A percentile compares a stretch with the other conserved stretches of the same genome.
Evolutionary conservation across 768 basidiomycete genomes (phyloP).

Genomic region (Dacryopinax spathularia): DNA sequence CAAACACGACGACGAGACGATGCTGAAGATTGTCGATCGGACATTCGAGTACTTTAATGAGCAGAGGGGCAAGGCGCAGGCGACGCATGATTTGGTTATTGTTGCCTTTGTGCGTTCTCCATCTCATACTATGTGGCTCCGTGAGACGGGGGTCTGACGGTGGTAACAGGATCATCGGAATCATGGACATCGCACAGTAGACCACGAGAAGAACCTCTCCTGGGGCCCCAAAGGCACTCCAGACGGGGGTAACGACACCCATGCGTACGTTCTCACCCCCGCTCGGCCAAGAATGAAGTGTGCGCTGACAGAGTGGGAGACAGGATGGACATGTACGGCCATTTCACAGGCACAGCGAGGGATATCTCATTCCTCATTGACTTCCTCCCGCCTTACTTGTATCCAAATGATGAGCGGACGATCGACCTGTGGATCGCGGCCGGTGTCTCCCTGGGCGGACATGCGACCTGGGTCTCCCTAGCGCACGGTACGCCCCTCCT

Average conservation of each 20-base stretch:
- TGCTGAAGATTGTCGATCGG: slow-evolving; percentile 12
- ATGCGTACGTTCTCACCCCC: slow-evolving; percentile 26
- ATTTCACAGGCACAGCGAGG: slow-evolving; percentile 42
- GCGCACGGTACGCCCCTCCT: slow-evolving; percentile 28
- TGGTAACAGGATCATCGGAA: slow-evolving; percentile 37
- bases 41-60: not conserved
- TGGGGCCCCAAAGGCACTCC: slow-evolving; percentile 23
- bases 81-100: slow-evolving; percentile 29
- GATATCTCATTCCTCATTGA: slow-evolving; percentile 76
- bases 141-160: not conserved
- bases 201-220: slow-evolving; percentile 26
- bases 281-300: not conserved
- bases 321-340: slow-evolving; percentile 34
- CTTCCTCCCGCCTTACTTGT: slow-evolving; percentile 59
- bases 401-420: slow-evolving; percentile 45
- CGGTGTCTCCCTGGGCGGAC: slow-evolving; percentile 73
- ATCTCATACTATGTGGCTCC: not conserved
- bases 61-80: slow-evolving; percentile 6
- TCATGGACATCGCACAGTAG: slow-evolving; percentile 33
- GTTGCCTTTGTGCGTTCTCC: slow-evolving; percentile 32
- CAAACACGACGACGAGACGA: slow-evolving; percentile 21
- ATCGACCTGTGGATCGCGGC: slow-evolving; percentile 57
- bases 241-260: slow-evolving; percentile 28
- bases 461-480: slow-evolving; percentile 63
- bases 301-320: not conserved